Evolutionary conservation across 352 stramenopile genomes (phyloP).

Genomic region (Paralagenidium karlingii): DNA sequence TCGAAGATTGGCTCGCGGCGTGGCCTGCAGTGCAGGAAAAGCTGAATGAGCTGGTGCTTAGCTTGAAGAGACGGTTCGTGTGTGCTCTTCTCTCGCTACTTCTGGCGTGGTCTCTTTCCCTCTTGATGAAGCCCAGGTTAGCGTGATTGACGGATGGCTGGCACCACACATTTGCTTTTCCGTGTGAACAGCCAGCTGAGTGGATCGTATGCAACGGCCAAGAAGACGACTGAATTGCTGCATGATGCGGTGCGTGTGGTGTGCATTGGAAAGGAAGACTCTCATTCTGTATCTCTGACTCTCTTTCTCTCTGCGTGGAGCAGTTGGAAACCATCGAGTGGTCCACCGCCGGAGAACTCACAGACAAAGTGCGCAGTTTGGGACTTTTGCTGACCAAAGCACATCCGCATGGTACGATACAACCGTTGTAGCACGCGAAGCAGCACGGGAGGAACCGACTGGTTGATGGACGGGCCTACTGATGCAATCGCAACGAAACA

Average conservation of each 20-base stretch:
- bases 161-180: conserved; percentile 1
- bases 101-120: background rate
- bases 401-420: conserved; percentile 47
- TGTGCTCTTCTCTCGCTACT: too few species aligned
- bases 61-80: conserved; percentile 59
- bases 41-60: conserved; percentile 62
- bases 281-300: too few species aligned
- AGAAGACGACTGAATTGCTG: conserved; percentile 61
- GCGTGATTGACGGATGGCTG: background rate
- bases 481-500: conserved; percentile 3
- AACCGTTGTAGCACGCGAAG: too few species aligned
- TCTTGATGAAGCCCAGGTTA: background rate
- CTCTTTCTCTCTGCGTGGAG: too few species aligned
- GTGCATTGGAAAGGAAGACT: too few species aligned
- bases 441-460: background rate
- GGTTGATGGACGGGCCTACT: background rate
- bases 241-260: conserved; percentile 50
- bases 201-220: conserved; percentile 72
- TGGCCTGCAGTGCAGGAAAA: conserved; percentile 58
- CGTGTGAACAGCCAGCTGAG: conserved; percentile 27
- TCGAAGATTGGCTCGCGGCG: conserved; percentile 62
- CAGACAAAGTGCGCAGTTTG: conserved; percentile 72
- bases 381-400: conserved; percentile 75
- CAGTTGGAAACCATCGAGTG: conserved; percentile 71
- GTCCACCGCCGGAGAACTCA: conserved; percentile 66